Evolutionary conservation across 257 asterid genomes (phyloP), one percentile per base, ranked within the genome.

Genomic region (Sherardia arvensis): DNA sequence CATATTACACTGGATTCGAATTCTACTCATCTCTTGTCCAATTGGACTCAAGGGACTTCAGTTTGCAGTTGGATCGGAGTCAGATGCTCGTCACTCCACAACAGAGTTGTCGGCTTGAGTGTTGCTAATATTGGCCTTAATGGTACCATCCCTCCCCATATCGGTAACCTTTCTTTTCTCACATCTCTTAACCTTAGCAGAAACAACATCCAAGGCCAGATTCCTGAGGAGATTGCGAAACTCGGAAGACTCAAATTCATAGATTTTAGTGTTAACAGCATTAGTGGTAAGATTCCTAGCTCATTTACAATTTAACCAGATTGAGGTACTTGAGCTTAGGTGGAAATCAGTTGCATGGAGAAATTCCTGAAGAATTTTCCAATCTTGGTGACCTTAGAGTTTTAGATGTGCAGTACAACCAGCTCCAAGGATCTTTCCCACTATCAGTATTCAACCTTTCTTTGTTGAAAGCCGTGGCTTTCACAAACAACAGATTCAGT

Each of bases 121-220:
- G n/a, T n/a, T n/a, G n/a, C n/a, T n/a, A n/a, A n/a, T n/a, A n/a
- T n/a, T n/a, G 67, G 62, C 17, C 61, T 69, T 9, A 14, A 21
- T 1, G 73, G 73, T 17, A 23, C 36, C n/a, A 34, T 53, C 45
- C 63, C 62, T 22, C 30, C 67, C 11, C 53, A 45, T 8, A 15
- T 45, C 5, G 53, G 53, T 2, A 45, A 45, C 53, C 53, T 45
- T 45, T 69, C 73, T 10, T 77, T 69, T 22, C 78, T 80, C 2
- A 61, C 11, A 11, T 69, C 64, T 15, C 53, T 80, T 9, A 59
- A 72, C 58, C 2, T 80, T 11, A 27, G 68, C 10, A 10, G 47
- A 55, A 80, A 80, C 27, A 3, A 38, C 36, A 74, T 80, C 58
- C 33, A 33, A 0, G 85, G 85, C 1, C 1, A 65, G 7, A 8